Evolutionary conservation across 139 green algal species (phyloP).

Genomic region (Haematococcus lacustris): DNA sequence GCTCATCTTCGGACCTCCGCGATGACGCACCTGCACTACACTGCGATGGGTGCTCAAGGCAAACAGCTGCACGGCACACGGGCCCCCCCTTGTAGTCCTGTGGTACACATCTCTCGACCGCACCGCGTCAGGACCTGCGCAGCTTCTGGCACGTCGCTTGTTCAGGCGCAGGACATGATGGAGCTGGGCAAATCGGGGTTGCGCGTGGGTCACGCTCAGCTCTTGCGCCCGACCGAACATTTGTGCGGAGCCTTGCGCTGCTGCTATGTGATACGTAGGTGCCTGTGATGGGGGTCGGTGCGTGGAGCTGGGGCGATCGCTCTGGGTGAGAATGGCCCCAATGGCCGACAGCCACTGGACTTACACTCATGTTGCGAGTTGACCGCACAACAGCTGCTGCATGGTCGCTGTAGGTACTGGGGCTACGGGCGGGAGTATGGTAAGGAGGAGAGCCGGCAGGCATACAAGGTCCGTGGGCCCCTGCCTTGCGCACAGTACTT

Average conservation of each 20-base stretch:
- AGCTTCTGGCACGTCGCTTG: too few relatives aligned
- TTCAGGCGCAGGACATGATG: slow-evolving; percentile 17
- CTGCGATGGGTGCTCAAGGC: too few relatives aligned
- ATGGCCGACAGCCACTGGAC: too few relatives aligned
- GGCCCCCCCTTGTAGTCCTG: too few relatives aligned
- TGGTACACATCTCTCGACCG: too few relatives aligned
- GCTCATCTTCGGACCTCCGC: too few relatives aligned
- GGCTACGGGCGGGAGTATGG: slow-evolving; percentile 41
- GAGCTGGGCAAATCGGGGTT: slow-evolving; percentile 30
- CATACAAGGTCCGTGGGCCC: slow-evolving; percentile 43
- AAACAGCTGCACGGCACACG: too few relatives aligned
- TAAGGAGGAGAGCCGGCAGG: slow-evolving; percentile 33
- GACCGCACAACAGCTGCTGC: too few relatives aligned
- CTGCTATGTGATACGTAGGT: slow-evolving; percentile 17
- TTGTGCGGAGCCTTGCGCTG: not conserved
- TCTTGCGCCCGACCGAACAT: not conserved
- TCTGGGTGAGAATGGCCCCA: too few relatives aligned
- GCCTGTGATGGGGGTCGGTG: slow-evolving; percentile 61
- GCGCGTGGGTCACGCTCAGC: not conserved
- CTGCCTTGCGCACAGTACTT: not conserved
- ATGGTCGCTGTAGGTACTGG: slow-evolving; percentile 63
- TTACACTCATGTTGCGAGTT: too few relatives aligned
- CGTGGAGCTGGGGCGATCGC: slow-evolving; percentile 75
- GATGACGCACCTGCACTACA: too few relatives aligned
- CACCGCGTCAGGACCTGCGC: too few relatives aligned